A percentile compares a stretch with the other conserved stretches of the same genome.
These are phyloP conservation scores for Trichosanthes cucumerina DNA, from an alignment of 306 rosid species.

Conservation along the genomic window DNA sequence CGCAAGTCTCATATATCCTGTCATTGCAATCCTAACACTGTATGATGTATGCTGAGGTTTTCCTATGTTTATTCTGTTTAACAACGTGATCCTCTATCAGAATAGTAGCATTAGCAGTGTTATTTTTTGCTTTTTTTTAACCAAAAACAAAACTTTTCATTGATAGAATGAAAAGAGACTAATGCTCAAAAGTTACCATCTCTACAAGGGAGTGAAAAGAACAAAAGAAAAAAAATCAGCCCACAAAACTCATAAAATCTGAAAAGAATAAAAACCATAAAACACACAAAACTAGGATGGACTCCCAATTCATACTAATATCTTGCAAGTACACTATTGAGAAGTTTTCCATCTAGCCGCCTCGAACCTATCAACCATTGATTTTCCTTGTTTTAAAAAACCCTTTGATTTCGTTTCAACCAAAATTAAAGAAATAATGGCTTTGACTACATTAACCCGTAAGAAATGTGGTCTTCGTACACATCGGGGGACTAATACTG, in stretches of 20 bases:
- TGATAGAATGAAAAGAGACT: too few species aligned
- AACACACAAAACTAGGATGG: too few species aligned
- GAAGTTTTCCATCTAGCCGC: not conserved
- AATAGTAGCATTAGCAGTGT: too few species aligned
- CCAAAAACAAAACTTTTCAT: too few species aligned
- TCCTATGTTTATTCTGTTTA: not conserved
- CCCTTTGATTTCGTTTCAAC: not conserved
- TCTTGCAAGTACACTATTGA: not conserved
- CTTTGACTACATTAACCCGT: not conserved
- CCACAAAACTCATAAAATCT: too few species aligned
- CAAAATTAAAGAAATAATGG: not conserved
- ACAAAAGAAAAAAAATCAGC: too few species aligned
- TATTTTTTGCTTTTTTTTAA: too few species aligned
- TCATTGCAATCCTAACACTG: not conserved
- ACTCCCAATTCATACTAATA: not conserved
- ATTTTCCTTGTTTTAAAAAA: not conserved
- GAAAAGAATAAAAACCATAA: too few species aligned
- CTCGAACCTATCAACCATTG: not conserved
- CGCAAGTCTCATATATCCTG: not conserved
- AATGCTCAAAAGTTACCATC: not conserved
- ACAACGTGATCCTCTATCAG: not conserved
- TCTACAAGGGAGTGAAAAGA: not conserved
- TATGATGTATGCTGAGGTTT: not conserved
- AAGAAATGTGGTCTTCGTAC: not conserved
- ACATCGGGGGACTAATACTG: not conserved